Evolutionary conservation across 2,329 filamentous ascomycete genomes (phyloP), one percentile per base, ranked within the genome.

Genomic region (Thelonectria blattea): DNA sequence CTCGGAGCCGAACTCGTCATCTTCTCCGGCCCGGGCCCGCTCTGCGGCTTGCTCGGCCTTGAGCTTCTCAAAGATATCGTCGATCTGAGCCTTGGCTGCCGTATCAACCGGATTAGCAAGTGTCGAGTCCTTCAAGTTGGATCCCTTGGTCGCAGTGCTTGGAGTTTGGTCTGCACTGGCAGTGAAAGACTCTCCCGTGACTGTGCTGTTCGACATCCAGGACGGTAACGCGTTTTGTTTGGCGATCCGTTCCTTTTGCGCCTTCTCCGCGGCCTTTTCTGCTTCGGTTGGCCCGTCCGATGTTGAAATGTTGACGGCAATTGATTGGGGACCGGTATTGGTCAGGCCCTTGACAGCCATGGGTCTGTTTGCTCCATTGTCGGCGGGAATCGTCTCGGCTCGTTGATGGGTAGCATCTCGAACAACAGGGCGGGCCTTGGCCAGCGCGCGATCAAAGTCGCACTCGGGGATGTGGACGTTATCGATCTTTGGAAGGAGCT

Each of bases 401-500:
- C 85, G 86, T 64, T 90, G 89, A 73, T 93, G 83, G 11, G 85
- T 86, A 43, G 87, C 84, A 65, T 91, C 87, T 65, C 90, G 84
- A 54, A 86, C 77, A 24, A 93, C 85, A 3, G 88, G 87, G 14
- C 87, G 81, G 17, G 85, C 84, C 52, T 83, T 83, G 22, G 83
- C 80, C 22, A 91, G 80, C 2, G 91, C 90, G 20, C 85, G 82
- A 51, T 92, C 89, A 66, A 92, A 92, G 65, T 85, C 89, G 71
- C 90, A 89, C 65, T 88, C 89, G 2, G 91, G 91, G 7, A 96
- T 87, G 39, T 87, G 81, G 6, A 89, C 83, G n/a, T 85, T 81
- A 72, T 95, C 92, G 61, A 96, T 91, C 70, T 89, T 84, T 56
- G 89, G 90, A 64, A 96, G 81, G 55, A 93, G 82, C 59, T 91